These are phyloP conservation scores for Carex littledalei DNA, from an alignment of 176 grass and related monocot genomes.

Conservation along the genomic window DNA sequence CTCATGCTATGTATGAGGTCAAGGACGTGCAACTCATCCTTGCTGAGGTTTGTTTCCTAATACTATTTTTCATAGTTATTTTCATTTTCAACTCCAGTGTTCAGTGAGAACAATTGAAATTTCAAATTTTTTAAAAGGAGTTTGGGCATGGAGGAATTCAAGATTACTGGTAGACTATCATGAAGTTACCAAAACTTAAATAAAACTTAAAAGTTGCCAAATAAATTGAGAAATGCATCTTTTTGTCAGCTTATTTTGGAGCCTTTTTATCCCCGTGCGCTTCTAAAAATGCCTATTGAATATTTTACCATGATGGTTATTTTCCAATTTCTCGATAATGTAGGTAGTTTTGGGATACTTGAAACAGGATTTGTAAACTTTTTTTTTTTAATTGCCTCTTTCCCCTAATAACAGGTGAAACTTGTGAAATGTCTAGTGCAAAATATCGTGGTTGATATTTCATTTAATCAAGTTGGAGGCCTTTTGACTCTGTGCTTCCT, in stretches of 20 bases:
- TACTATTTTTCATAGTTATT: background rate
- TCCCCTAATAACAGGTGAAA: slow-evolving; percentile 57
- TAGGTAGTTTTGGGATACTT: background rate
- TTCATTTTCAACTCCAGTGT: background rate
- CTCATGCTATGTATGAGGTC: slow-evolving; percentile 63
- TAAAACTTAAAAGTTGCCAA: background rate
- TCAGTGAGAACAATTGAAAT: background rate
- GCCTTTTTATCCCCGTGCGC: background rate
- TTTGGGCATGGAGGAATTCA: background rate
- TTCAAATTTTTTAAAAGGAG: background rate
- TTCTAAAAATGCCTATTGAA: background rate
- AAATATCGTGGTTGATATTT: slow-evolving; percentile 85
- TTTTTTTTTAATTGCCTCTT: background rate
- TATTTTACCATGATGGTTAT: too few species aligned
- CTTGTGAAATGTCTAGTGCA: slow-evolving; percentile 88
- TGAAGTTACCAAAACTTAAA: background rate
- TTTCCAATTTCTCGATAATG: too few species aligned
- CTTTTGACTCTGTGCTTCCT: slow-evolving; percentile 91
- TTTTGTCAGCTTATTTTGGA: background rate
- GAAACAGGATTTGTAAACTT: background rate
- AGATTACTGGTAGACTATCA: background rate
- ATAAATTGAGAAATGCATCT: background rate
- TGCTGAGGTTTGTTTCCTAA: slow-evolving; percentile 60
- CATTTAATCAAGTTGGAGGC: slow-evolving; percentile 94
- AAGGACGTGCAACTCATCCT: slow-evolving; percentile 87